These are phyloP conservation scores for thale cress (Arabidopsis thaliana) DNA, from an alignment of 345 rosid species.

Conservation along the genomic window DNA sequence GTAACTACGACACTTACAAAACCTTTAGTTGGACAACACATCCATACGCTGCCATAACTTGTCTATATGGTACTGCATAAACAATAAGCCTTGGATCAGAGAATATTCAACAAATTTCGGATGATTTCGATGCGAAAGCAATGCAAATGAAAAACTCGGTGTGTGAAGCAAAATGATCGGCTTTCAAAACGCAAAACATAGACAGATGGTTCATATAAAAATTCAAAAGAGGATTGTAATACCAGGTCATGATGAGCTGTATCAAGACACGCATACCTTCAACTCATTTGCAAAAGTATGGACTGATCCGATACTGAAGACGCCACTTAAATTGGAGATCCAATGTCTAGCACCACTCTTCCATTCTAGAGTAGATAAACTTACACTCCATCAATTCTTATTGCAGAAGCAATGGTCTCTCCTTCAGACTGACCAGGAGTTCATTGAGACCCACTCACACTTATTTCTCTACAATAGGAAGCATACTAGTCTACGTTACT, in stretches of 20 bases:
- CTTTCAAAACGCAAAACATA: not conserved
- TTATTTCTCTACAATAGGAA: constrained; percentile 71
- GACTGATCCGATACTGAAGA: constrained; percentile 91
- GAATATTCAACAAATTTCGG: constrained; percentile 54
- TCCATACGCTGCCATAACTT: constrained; percentile 65
- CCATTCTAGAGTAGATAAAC: constrained; percentile 29
- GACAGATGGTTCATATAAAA: constrained; percentile 4
- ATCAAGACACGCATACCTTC: constrained; percentile 91
- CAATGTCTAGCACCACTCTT: constrained; percentile 79
- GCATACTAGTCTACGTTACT: constrained; percentile 29
- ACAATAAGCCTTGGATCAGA: constrained; percentile 91
- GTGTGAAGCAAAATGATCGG: constrained; percentile 26
- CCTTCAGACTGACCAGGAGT: constrained; percentile 95
- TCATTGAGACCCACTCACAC: constrained; percentile 85
- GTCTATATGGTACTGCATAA: constrained; percentile 84
- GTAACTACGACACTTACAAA: constrained; percentile 41
- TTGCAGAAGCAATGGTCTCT: constrained; percentile 74
- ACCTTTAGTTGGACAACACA: constrained; percentile 43
- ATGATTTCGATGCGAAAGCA: constrained; percentile 40
- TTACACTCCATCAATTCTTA: constrained; percentile 73
- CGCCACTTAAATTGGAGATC: constrained; percentile 93
- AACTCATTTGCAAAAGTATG: constrained; percentile 94
- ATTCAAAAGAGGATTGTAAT: constrained; percentile 30
- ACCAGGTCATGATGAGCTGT: constrained; percentile 99
- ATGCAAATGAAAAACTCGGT: constrained; percentile 21